Evolutionary conservation across 2,329 filamentous ascomycete species (phyloP).

Genomic region (Xylariaceae sp.): DNA sequence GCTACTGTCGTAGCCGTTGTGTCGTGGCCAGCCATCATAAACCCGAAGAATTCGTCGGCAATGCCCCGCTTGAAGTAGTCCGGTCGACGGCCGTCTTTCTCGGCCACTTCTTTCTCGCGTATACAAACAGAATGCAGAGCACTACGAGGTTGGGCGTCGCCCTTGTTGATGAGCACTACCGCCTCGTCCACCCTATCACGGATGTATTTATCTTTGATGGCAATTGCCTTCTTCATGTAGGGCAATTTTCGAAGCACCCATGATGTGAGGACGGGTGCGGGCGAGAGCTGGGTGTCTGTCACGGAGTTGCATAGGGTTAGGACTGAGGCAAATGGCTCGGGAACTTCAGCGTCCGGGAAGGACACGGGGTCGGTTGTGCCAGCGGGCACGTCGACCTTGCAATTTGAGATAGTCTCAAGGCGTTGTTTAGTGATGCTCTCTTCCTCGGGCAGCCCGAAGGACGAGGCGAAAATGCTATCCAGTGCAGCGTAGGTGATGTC

Average conservation of each 20-base stretch:
- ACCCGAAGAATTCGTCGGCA: conserved; percentile 31
- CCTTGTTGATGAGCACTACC: conserved; percentile 18
- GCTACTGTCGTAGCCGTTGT: conserved; percentile 30
- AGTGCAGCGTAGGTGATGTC: conserved; percentile 34
- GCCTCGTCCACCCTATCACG: conserved; percentile 24
- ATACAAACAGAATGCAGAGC: conserved; percentile 34
- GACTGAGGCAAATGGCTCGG: conserved; percentile 24
- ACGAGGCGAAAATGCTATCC: conserved; percentile 31
- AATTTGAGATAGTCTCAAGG: conserved; percentile 19
- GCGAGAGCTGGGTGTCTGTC: conserved; percentile 30
- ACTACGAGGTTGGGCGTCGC: conserved; percentile 22
- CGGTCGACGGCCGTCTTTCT: conserved; percentile 27
- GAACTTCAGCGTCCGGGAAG: conserved; percentile 24
- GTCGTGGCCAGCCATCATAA: conserved; percentile 34
- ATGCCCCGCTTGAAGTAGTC: conserved; percentile 23
- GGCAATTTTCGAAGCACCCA: conserved; percentile 30
- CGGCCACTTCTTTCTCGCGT: conserved; percentile 30
- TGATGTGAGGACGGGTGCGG: conserved; percentile 26
- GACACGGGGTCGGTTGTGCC: conserved; percentile 20
- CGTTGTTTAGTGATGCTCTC: conserved; percentile 25
- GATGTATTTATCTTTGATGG: conserved; percentile 32
- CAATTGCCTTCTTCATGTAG: conserved; percentile 28
- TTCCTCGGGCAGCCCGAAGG: conserved; percentile 28
- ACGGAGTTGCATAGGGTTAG: conserved; percentile 30
- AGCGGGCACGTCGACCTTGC: conserved; percentile 1